These are phyloP conservation scores for Pichia sp. DNA, from an alignment of 1,139 yeast species.

Conservation along the genomic window DNA sequence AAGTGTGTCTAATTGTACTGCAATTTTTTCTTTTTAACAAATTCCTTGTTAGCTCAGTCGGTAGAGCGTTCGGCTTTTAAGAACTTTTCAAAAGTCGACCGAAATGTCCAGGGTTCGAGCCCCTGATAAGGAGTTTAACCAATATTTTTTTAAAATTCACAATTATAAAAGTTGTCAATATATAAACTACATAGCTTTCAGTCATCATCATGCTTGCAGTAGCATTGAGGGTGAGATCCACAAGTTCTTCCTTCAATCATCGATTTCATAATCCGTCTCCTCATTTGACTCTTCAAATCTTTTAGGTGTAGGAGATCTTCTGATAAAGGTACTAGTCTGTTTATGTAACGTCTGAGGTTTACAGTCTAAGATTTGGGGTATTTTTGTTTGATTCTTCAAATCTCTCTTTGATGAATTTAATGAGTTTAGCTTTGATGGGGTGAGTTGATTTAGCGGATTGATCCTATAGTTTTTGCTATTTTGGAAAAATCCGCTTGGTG, in stretches of 20 bases:
- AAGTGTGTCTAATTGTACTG: no score
- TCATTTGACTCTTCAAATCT: not conserved
- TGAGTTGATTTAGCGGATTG: not conserved
- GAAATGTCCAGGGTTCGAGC: constrained; percentile 21
- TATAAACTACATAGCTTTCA: no score
- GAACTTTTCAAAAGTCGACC: constrained; percentile 16
- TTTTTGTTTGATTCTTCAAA: no score
- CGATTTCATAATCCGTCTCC: constrained; percentile 6
- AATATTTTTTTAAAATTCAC: constrained; percentile 2
- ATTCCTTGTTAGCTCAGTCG: constrained; percentile 34
- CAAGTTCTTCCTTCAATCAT: not conserved
- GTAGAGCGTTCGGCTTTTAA: constrained; percentile 45
- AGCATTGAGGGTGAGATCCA: no score
- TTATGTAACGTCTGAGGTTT: not conserved
- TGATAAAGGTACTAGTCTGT: not conserved
- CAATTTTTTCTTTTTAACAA: not conserved
- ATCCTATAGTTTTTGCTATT: not conserved
- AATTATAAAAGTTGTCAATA: not conserved
- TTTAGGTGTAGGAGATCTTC: not conserved
- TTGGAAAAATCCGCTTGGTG: constrained; percentile 7
- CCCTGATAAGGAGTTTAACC: constrained; percentile 15
- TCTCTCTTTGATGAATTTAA: not conserved
- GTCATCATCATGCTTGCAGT: no score
- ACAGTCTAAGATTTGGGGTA: no score
- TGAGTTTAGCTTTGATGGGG: constrained; percentile 5